Conservation (phyloP, 441 rosid genomes). For the Populus hybrid region DNA sequence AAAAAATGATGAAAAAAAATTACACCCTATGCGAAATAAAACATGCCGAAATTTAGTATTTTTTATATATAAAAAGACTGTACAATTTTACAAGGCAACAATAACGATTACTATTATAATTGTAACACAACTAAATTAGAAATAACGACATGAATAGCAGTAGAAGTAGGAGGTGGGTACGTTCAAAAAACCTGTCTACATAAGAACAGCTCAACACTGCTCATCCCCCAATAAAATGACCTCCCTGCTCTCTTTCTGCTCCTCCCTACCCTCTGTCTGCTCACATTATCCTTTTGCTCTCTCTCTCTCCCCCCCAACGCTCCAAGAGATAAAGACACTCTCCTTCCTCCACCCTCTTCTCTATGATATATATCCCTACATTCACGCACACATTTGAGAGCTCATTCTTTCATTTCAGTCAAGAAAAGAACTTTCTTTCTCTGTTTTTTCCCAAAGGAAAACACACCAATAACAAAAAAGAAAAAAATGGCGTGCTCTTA, state of each 20-base stretch:
- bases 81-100: too few relatives aligned
- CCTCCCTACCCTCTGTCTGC: too few relatives aligned
- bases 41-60: neutral
- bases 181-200: conserved; percentile 9
- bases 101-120: too few relatives aligned
- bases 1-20: too few relatives aligned
- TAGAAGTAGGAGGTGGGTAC: too few relatives aligned
- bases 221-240: conserved; percentile 8
- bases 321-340: neutral
- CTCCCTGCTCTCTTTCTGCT: neutral
- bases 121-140: too few relatives aligned
- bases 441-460: neutral
- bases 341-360: conserved; percentile 3
- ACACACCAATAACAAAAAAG: neutral
- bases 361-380: neutral
- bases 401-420: neutral
- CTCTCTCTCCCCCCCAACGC: neutral
- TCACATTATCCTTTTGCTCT: neutral
- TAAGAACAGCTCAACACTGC: conserved; percentile 25
- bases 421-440: neutral
- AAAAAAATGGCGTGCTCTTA: conserved; percentile 18
- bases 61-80: too few relatives aligned
- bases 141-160: too few relatives aligned
- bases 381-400: neutral
- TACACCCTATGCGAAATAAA: neutral